Conservation (phyloP, 2,329 filamentous ascomycete genomes). For the Colletotrichum zoysiae region DNA sequence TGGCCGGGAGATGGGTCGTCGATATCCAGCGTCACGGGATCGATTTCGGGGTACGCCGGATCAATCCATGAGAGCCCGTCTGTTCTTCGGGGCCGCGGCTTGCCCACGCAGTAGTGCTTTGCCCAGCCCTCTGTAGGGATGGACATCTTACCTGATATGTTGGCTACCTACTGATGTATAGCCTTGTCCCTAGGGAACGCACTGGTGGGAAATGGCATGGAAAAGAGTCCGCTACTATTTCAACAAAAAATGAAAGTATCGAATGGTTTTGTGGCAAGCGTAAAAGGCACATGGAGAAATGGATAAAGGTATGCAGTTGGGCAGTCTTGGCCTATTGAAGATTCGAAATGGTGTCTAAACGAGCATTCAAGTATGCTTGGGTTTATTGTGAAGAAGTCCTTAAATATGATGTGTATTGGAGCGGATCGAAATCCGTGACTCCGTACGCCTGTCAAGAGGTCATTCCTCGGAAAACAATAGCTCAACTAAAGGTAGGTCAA, state of each 20-base stretch:
- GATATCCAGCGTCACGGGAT: slow-evolving; percentile 19
- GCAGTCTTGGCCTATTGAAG: background rate
- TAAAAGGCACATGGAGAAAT: background rate
- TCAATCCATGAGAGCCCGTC: slow-evolving; percentile 34
- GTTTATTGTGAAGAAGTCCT: background rate
- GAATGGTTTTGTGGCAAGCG: background rate
- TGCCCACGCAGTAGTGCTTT: slow-evolving; percentile 6
- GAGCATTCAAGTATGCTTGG: background rate
- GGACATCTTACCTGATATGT: background rate
- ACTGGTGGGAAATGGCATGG: background rate
- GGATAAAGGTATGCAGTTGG: background rate
- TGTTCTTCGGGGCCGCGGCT: slow-evolving; percentile 4
- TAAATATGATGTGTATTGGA: background rate
- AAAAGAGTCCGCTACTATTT: too few species aligned
- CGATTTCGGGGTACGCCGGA: slow-evolving; percentile 9
- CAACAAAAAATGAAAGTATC: too few species aligned
- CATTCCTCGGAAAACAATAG: background rate
- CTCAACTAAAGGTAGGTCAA: background rate
- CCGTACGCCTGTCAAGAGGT: too few species aligned
- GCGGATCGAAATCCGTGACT: too few species aligned
- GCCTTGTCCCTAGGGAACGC: too few species aligned
- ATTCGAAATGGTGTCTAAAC: background rate
- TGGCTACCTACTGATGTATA: background rate
- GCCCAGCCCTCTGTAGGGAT: slow-evolving; percentile 4
- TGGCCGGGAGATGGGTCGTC: background rate